phyloP scores from a whole-genome alignment of 768 basidiomycete species.

The Tylopilus vinaceipallidus region DNA sequence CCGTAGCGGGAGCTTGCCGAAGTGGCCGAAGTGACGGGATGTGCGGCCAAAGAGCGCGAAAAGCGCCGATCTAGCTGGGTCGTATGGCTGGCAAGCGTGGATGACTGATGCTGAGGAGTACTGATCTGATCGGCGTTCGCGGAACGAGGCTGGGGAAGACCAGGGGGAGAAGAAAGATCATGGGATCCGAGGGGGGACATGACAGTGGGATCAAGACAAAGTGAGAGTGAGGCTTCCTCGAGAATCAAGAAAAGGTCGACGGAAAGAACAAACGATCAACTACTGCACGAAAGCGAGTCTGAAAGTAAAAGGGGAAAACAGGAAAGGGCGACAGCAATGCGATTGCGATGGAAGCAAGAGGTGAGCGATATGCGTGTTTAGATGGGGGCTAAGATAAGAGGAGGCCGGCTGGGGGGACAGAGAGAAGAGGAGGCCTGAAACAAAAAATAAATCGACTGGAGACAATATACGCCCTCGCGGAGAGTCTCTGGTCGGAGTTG shows the following conservation, averaged over 20 bases:
- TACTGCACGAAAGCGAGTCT: slow-evolving; percentile 30
- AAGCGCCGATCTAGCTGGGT: slow-evolving; percentile 23
- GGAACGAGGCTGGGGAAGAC: slow-evolving; percentile 28
- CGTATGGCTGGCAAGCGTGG: slow-evolving; percentile 9
- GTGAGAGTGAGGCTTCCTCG: slow-evolving; percentile 15
- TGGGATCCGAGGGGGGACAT: slow-evolving; percentile 47
- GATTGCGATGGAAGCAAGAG: slow-evolving; percentile 32
- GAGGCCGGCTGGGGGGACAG: slow-evolving; percentile 6
- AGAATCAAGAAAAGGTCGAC: slow-evolving; percentile 27
- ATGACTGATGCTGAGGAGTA: slow-evolving; percentile 14
- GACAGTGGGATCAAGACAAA: slow-evolving; percentile 6
- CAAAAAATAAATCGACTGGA: slow-evolving; percentile 27
- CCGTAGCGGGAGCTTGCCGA: slow-evolving; percentile 36
- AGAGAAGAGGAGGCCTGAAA: slow-evolving; percentile 22
- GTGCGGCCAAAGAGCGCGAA: slow-evolving; percentile 12
- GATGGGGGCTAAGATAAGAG: slow-evolving; percentile 32
- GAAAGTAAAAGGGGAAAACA: slow-evolving; percentile 15
- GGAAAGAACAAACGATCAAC: slow-evolving; percentile 28
- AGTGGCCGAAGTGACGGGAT: slow-evolving; percentile 17
- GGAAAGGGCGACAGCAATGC: slow-evolving; percentile 33
- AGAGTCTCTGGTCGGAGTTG: slow-evolving; percentile 33
- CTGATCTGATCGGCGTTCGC: slow-evolving; percentile 29
- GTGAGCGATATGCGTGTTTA: slow-evolving; percentile 29
- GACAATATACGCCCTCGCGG: slow-evolving; percentile 30
- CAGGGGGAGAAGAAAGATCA: slow-evolving; percentile 39